Conservation (phyloP, 2,329 filamentous ascomycete genomes). For the Huntiella decipiens region DNA sequence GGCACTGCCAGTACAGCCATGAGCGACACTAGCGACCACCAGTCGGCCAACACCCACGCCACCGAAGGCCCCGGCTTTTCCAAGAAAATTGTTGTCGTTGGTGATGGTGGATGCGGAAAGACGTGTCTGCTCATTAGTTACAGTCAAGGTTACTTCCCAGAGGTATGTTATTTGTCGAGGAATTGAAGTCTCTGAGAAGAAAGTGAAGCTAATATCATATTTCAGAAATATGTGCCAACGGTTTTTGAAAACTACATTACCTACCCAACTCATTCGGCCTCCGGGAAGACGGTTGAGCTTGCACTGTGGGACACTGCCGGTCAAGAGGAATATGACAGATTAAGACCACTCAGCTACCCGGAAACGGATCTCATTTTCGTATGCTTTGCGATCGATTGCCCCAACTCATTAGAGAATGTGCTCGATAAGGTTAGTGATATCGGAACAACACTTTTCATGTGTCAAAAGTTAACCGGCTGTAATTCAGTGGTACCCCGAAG, state of each 20-base stretch:
- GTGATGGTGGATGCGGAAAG: slow-evolving; percentile 95
- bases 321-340: slow-evolving; percentile 93
- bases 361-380: slow-evolving; percentile 97
- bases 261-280: slow-evolving; percentile 70
- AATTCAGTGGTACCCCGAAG: slow-evolving; percentile 88
- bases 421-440: slow-evolving; percentile 69
- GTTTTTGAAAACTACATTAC: slow-evolving; percentile 99
- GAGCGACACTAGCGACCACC: slow-evolving; percentile 54
- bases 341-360: slow-evolving; percentile 89
- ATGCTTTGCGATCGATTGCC: slow-evolving; percentile 97
- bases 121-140: slow-evolving; percentile 97
- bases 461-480: background rate
- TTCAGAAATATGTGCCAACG: slow-evolving; percentile 95
- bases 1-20: slow-evolving; percentile 75
- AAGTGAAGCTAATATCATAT: background rate
- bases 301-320: slow-evolving; percentile 97
- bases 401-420: slow-evolving; percentile 93
- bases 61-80: slow-evolving; percentile 86
- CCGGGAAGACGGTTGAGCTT: slow-evolving; percentile 87
- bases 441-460: background rate
- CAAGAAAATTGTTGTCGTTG: slow-evolving; percentile 95
- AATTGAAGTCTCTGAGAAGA: too few species aligned
- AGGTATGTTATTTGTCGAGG: slow-evolving; percentile 26
- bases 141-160: slow-evolving; percentile 95
- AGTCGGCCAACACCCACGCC: slow-evolving; percentile 65